Evolutionary conservation across 495 filamentous ascomycete genomes (phyloP), one percentile per base, ranked within the genome.

Genomic region (Penicillium mononematosum): DNA sequence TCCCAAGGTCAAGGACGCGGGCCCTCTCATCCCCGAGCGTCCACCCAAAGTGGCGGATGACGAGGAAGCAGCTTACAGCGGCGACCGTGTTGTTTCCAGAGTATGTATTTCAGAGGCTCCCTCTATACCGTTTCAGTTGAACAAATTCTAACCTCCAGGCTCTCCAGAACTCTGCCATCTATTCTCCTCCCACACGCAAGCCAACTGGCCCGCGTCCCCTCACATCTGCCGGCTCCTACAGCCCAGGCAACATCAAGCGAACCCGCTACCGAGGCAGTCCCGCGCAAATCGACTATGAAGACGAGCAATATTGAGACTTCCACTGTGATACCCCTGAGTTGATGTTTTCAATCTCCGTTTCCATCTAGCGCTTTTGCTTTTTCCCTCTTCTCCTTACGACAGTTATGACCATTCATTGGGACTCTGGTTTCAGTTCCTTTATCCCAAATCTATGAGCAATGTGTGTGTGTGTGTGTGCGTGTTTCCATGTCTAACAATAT

Each of bases 181-280:
- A 70, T 38, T 75, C 75, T n/a, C 72, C 78, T 5, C 78, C 79
- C 36, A 58, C 65, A 24, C 78, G 81, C 48, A 83, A 83, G 61
- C 81, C 80, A 38, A 83, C 81, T 16, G 81, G 81, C 9, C 81
- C 81, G 45, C 77, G 81, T 45, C 81, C 81, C 9, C 70, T 80
- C 27, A 77, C 73, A 9, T 77, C 73, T 50, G 69, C 70, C 58
- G 77, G 76, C 53, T 60, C 70, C 22, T 78, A 77, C 64, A 76
- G 77, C 61, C 76, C 78, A 36, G 68, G 72, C 54, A 77, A 75
- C 43, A 58, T 74, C 59, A 79, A 78, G 62, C 66, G 70, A 45
- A 75, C 65, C 51, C 70, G 69, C 39, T 81, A 78, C 65, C 69
- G 76, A 50, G 76, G 72, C 53, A 79, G 76, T 59, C 78, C 78